phyloP scores from a whole-genome alignment of 176 grass and related monocot genomes.

The Rhynchospora tenuis region DNA sequence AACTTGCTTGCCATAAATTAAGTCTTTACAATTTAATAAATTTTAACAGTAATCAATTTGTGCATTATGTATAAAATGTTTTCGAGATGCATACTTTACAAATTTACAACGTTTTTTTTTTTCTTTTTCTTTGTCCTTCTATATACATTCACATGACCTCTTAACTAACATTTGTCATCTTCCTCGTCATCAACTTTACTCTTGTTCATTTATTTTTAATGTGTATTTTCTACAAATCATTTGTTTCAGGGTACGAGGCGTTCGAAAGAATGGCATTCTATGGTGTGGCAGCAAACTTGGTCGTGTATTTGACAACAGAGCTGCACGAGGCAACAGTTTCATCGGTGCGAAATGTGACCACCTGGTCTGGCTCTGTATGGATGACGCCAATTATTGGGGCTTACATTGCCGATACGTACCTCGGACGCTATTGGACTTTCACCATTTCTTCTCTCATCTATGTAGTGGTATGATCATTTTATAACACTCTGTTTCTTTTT shows the following conservation, averaged over 20 bases:
- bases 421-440: constrained; percentile 87
- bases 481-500: neutral
- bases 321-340: constrained; percentile 63
- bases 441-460: constrained; percentile 69
- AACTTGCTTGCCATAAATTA: neutral
- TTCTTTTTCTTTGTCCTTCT: neutral
- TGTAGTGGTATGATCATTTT: constrained; percentile 37
- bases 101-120: neutral
- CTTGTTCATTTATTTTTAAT: neutral
- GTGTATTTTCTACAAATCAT: neutral
- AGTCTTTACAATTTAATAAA: neutral
- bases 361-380: constrained; percentile 74
- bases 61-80: neutral
- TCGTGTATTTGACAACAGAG: constrained; percentile 68
- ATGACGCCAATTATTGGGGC: constrained; percentile 66
- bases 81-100: neutral
- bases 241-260: constrained; percentile 50
- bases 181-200: neutral
- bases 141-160: neutral
- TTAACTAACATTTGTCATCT: too few species aligned
- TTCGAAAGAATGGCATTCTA: constrained; percentile 93
- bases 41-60: neutral
- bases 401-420: constrained; percentile 65
- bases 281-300: constrained; percentile 70
- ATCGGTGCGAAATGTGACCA: constrained; percentile 66